Evolutionary conservation across 2,329 filamentous ascomycete species (phyloP).

Genomic region (Xylaria sp.): DNA sequence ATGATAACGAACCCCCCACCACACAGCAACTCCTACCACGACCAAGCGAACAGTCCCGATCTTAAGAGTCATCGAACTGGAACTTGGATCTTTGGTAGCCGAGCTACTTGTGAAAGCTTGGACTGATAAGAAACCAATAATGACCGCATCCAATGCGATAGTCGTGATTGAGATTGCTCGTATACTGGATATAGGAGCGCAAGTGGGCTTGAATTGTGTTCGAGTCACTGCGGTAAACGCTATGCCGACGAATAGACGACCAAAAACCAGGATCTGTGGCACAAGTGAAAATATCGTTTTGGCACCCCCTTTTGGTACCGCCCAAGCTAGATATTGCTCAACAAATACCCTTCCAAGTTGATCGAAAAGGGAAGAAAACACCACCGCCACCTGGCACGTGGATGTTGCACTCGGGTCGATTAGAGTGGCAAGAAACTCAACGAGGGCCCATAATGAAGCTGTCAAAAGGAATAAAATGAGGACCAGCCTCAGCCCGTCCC

Average conservation of each 20-base stretch:
- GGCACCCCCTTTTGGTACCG: slow-evolving; percentile 54
- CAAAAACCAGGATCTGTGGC: slow-evolving; percentile 58
- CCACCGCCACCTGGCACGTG: slow-evolving; percentile 62
- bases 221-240: slow-evolving; percentile 66
- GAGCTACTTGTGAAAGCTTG: slow-evolving; percentile 53
- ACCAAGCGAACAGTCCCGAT: slow-evolving; percentile 56
- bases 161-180: slow-evolving; percentile 58
- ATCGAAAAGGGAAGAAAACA: slow-evolving; percentile 65
- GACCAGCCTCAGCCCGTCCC: slow-evolving; percentile 72
- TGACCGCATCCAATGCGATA: slow-evolving; percentile 57
- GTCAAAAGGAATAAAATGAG: slow-evolving; percentile 65
- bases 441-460: slow-evolving; percentile 63
- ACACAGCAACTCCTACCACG: slow-evolving; percentile 59
- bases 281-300: slow-evolving; percentile 52
- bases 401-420: slow-evolving; percentile 55
- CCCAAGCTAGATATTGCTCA: slow-evolving; percentile 66
- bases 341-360: slow-evolving; percentile 64
- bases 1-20: slow-evolving; percentile 61
- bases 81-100: slow-evolving; percentile 42
- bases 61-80: slow-evolving; percentile 43
- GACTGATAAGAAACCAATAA: slow-evolving; percentile 56
- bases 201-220: slow-evolving; percentile 62
- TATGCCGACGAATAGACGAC: slow-evolving; percentile 62
- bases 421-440: slow-evolving; percentile 61
- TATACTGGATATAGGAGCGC: slow-evolving; percentile 59